Base-by-base conservation (phyloP, 2,329 filamentous ascomycete species). In the Stromatinia cepivora region DNA sequence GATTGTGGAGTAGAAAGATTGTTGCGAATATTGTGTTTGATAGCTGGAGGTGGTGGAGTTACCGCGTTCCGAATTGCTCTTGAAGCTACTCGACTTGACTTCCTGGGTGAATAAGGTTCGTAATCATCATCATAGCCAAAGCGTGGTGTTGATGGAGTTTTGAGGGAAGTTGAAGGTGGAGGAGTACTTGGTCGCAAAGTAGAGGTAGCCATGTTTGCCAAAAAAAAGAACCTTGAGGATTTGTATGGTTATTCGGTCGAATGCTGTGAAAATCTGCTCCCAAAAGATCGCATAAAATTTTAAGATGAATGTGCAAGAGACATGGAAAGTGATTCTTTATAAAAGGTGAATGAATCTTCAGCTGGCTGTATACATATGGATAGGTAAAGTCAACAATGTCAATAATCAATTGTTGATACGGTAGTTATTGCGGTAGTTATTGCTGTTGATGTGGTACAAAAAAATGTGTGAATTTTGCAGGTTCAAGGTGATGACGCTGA, bases 21-120 rank as follows among this genome's bases (percentile, higher is more conserved):
- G 57, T 57, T 67, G 46, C 63, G 80, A 77, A 75, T 80, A 77
- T 76, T 76, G 73, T 76, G 79, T 79, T 72, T 77, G 74, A 71
- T 81, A 75, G 72, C 66, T 68, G 72, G 80, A 72, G 72, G 76
- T 73, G 87, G 88, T 31, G 87, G 86, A 1, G 87, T 89, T 79
- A 84, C 84, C 76, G 74, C 70, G 69, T 70, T 83, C 80, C 70
- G 80, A 75, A 58, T 80, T 76, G 83, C 83, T 75, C 88, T 85
- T 54, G 84, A 86, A 46, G 84, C 87, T 74, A 92, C 84, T 73
- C 90, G 86, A 70, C 86, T 85, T 5, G 88, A 91, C 76, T 91
- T 90, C 78, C 90, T 86, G 67, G 90, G 88, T 71, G 89, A 88
- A 77, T 88, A 93, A 57, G 91, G 91, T 76, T 92, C 86, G 83